phyloP scores from a whole-genome alignment of 2,329 filamentous ascomycete species.

The Rhinocladiella mackenziei region DNA sequence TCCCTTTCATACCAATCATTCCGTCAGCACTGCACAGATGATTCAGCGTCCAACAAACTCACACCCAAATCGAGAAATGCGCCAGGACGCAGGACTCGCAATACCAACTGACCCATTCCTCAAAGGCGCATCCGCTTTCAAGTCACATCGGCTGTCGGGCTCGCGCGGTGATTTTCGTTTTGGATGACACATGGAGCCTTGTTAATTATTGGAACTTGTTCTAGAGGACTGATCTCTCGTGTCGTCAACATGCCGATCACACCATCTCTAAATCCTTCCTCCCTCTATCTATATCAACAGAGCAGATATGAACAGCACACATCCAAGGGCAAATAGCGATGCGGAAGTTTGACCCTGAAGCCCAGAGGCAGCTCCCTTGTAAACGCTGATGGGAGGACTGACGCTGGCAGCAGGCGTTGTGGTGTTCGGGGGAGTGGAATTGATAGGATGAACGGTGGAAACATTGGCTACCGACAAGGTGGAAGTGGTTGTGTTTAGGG shows the following conservation, averaged over 20 bases:
- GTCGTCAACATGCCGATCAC: too few relatives aligned
- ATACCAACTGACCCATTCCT: too few relatives aligned
- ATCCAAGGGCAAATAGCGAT: conserved; percentile 20
- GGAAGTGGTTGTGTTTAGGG: conserved; percentile 24
- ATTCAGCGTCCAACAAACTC: conserved; percentile 11
- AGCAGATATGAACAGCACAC: conserved; percentile 15
- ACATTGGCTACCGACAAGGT: conserved; percentile 20
- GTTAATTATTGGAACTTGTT: too few relatives aligned
- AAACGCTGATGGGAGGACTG: conserved; percentile 20
- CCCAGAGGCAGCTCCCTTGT: conserved; percentile 15
- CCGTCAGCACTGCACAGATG: conserved; percentile 20
- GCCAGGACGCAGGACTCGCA: background rate
- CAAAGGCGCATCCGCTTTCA: too few relatives aligned
- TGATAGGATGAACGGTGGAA: conserved; percentile 7
- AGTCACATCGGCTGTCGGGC: too few relatives aligned
- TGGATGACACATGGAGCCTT: too few relatives aligned
- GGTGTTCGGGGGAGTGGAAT: conserved; percentile 7
- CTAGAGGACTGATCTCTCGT: too few relatives aligned
- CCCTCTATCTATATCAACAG: conserved; percentile 12
- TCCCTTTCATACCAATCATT: conserved; percentile 1
- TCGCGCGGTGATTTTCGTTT: too few relatives aligned
- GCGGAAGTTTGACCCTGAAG: conserved; percentile 11
- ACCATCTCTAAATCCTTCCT: background rate
- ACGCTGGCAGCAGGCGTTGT: conserved; percentile 14
- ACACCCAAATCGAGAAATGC: conserved; percentile 12